phyloP scores from a whole-genome alignment of 2,329 filamentous ascomycete species.

The Pseudogymnoascus sp. region DNA sequence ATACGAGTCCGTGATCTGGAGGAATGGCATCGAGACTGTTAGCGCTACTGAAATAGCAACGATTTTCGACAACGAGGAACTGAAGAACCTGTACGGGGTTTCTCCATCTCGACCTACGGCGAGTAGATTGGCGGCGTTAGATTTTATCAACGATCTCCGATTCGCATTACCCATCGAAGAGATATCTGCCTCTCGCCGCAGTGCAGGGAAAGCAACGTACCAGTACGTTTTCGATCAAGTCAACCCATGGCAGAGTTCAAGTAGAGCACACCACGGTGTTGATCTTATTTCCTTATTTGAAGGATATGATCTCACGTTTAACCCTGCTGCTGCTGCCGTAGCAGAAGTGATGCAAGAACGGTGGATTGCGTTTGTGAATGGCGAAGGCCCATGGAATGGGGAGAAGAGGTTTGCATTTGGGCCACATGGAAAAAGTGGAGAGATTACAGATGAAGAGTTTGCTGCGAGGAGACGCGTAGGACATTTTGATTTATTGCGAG shows the following conservation, averaged over 20 bases:
- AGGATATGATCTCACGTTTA: conserved; percentile 31
- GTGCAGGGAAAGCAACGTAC: conserved; percentile 27
- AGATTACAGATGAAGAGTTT: conserved; percentile 29
- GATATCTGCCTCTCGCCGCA: conserved; percentile 15
- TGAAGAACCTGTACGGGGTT: conserved; percentile 37
- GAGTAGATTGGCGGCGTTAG: conserved; percentile 34
- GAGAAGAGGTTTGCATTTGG: conserved; percentile 32
- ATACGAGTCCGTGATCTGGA: conserved; percentile 40
- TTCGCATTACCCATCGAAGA: conserved; percentile 26
- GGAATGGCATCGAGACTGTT: conserved; percentile 34
- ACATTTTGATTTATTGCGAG: conserved; percentile 26
- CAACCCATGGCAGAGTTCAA: conserved; percentile 41
- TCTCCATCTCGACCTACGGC: conserved; percentile 32
- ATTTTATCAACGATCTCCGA: conserved; percentile 30
- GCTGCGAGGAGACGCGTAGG: conserved; percentile 28
- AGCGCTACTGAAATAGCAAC: conserved; percentile 29
- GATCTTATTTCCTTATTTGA: conserved; percentile 39
- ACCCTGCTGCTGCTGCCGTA: conserved; percentile 28
- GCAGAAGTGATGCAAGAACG: conserved; percentile 32
- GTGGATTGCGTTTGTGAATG: conserved; percentile 35
- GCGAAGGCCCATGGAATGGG: conserved; percentile 31
- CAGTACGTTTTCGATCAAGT: conserved; percentile 37
- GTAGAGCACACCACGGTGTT: conserved; percentile 39
- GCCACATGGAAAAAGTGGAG: conserved; percentile 30
- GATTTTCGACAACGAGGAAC: conserved; percentile 27